Evolutionary conservation across 352 stramenopile species (phyloP), one percentile per base, ranked within the genome.

Genomic region (Aphanomyces euteiches): DNA sequence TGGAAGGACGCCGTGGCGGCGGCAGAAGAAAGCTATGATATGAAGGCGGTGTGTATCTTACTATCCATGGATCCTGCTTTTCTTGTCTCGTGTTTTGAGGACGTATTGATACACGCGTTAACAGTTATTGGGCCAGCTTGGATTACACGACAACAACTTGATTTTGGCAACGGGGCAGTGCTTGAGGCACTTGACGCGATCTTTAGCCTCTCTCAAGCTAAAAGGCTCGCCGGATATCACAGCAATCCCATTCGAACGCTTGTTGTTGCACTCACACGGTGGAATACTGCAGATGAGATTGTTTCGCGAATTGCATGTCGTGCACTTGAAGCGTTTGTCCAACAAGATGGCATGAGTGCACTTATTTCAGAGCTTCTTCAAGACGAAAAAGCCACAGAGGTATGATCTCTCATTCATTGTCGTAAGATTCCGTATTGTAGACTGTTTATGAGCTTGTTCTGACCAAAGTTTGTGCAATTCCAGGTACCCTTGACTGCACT

Each of bases 11-110:
- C 15, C 15, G n/a, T 69, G 21, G 8, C 34, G 28, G 63, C 63
- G 36, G 63, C 63, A 2, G 63, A 69, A 56, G 40, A 34, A 3
- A 53, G 38, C 15, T 69, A 69, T 13, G 63, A 69, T 47, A 60
- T 58, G 0, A 21, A 69, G 13, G 15, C n/a, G 12, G 15, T 21
- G 12, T 13, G 53, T 5, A 4, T 10, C 38, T 36, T 69, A 47
- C 43, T 69, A 10, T 13, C 37, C 8, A 13, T 38, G 7, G 50
- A 58, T 13, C 10, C 40, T 21, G 38, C 7, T 19, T 56, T 69
- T 36, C 17, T 69, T 5, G 63, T 3, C 15, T 17, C 28, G 7
- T 13, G 34, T 37, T 69, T 40, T 36, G 45, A 69, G 5, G 63
- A 54, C 7, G 34, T 69, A 34, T 12, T 36, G 3, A 34, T 37